Evolutionary conservation across 352 stramenopile species (phyloP), one percentile per base, ranked within the genome.

Genomic region (Phytophthora constricta): DNA sequence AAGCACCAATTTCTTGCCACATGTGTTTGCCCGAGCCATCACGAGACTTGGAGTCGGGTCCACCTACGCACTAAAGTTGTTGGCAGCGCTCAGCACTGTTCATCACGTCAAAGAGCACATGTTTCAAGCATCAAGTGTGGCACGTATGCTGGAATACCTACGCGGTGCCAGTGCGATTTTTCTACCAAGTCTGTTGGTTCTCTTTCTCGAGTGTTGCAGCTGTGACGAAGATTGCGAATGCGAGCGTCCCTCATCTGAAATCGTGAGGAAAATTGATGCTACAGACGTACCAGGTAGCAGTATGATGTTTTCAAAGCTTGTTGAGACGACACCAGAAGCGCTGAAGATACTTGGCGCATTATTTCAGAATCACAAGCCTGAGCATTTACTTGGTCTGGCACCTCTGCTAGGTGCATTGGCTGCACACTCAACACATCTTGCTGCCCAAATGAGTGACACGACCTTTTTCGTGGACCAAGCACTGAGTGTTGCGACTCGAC

Each of bases 341-440:
- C 23, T 89, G 2, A 37, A 69, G 5, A 53, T 65, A 26, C 67
- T 88, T 14, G 47, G 70, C 1, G n/a, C 13, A 23, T 47, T 92
- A 14, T 90, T 92, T 46, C 59, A 72, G 19, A 61, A 50, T 0
- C 79, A 90, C 25, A 37, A 76, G 4, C 79, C 81, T 1, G 56
- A 79, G 8, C 20, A 66, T 8, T 31, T 92, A 11, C 53, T 83
- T 2, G 84, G 84, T 1, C 64, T 92, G 1, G 50, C 77, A 4
- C 74, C 72, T 17, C 53, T 82, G 9, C 72, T 92, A 10, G 72
- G 46, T 22, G 75, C 84, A 42, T 79, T 87, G 25, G 79, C 70
- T 1, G 46, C 47, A 4, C 71, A 74, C 27, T 86, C 69, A 0
- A 7, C 33, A 4, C 22, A 23, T 4, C 71, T 91, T 34, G 76